phyloP scores from a whole-genome alignment of 2,329 filamentous ascomycete genomes.

The Fusarium sublunatum region DNA sequence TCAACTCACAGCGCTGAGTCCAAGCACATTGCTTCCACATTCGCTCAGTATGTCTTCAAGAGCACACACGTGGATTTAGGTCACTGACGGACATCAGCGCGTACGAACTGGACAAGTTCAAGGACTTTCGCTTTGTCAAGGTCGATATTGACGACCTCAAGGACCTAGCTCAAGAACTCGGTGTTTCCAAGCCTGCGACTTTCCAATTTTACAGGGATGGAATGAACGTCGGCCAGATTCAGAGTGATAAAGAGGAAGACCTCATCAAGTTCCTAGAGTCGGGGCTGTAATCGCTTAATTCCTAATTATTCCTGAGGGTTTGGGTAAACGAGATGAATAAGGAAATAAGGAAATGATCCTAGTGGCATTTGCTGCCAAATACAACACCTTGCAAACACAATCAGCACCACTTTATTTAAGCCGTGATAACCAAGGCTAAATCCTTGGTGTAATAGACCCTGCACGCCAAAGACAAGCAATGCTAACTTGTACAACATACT shows the following conservation, averaged over 20 bases:
- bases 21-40: slow-evolving; percentile 27
- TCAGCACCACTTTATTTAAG: too few species aligned
- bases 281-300: slow-evolving; percentile 3
- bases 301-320: not conserved
- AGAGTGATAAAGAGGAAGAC: slow-evolving; percentile 19
- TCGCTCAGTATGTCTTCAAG: slow-evolving; percentile 19
- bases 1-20: slow-evolving; percentile 21
- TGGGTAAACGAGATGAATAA: not conserved
- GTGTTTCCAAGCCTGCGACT: slow-evolving; percentile 11
- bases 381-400: too few species aligned
- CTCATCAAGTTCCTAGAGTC: slow-evolving; percentile 24
- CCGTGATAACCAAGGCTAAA: too few species aligned
- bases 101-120: slow-evolving; percentile 33
- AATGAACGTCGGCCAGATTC: slow-evolving; percentile 24
- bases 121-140: slow-evolving; percentile 34
- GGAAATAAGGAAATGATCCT: not conserved
- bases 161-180: slow-evolving; percentile 12
- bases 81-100: not conserved
- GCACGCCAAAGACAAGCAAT: too few species aligned
- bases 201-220: slow-evolving; percentile 32
- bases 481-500: too few species aligned
- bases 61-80: accelerated
- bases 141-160: slow-evolving; percentile 32
- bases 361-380: not conserved
- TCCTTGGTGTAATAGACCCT: too few species aligned